These are phyloP conservation scores for Ascochyta viciae-villosae DNA, from an alignment of 2,329 filamentous ascomycete species.

Conservation along the genomic window DNA sequence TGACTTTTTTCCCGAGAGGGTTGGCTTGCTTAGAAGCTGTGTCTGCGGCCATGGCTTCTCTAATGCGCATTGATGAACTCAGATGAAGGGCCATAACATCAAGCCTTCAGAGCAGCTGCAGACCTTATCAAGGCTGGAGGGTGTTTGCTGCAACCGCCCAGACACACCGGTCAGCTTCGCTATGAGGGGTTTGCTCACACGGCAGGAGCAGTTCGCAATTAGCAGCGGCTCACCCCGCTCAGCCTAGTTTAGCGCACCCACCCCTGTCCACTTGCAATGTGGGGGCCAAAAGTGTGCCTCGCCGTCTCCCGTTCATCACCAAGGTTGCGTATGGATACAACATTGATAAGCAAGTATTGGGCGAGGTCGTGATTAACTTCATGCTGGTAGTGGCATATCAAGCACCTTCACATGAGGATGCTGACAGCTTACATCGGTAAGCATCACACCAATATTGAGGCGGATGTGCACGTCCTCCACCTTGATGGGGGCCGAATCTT, in stretches of 20 bases:
- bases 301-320: not conserved
- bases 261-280: constrained; percentile 10
- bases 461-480: constrained; percentile 34
- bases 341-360: not conserved
- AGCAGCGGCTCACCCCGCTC: constrained; percentile 16
- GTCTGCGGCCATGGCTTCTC: constrained; percentile 26
- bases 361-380: not conserved
- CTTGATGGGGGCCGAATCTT: constrained; percentile 15
- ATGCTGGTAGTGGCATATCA: not conserved
- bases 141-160: constrained; percentile 27
- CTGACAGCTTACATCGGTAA: not conserved
- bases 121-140: constrained; percentile 18
- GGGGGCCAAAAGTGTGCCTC: constrained; percentile 29
- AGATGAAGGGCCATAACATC: constrained; percentile 22
- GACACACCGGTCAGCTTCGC: constrained; percentile 20
- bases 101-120: constrained; percentile 5
- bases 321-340: not conserved
- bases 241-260: constrained; percentile 2
- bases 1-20: constrained; percentile 27
- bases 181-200: constrained; percentile 8
- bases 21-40: constrained; percentile 24
- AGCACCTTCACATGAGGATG: not conserved
- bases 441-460: constrained; percentile 2
- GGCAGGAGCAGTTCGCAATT: constrained; percentile 14
- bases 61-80: constrained; percentile 9